Conservation (phyloP, 306 rosid species). For the Fragaria vesca region DNA sequence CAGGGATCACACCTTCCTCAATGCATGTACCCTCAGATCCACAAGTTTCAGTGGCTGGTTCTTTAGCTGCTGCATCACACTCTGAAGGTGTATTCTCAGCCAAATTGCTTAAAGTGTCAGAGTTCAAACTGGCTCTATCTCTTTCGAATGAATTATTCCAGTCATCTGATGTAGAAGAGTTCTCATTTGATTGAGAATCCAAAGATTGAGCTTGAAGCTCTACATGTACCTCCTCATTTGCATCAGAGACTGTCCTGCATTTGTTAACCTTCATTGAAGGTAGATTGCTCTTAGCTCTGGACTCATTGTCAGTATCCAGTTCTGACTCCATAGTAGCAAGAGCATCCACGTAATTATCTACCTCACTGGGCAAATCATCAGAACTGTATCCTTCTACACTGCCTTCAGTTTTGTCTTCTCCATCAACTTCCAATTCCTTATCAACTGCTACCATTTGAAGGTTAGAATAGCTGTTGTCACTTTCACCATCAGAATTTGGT, state of each 20-base stretch:
- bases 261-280: slow-evolving; percentile 36
- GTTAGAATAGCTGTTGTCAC: slow-evolving; percentile 39
- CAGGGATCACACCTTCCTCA: slow-evolving; percentile 38
- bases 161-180: slow-evolving; percentile 60
- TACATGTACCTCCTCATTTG: slow-evolving; percentile 52
- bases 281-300: slow-evolving; percentile 36
- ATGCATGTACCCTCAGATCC: slow-evolving; percentile 39
- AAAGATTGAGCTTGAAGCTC: slow-evolving; percentile 52
- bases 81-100: slow-evolving; percentile 52
- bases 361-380: slow-evolving; percentile 71
- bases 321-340: slow-evolving; percentile 75
- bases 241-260: slow-evolving; percentile 42
- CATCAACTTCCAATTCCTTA: slow-evolving; percentile 39
- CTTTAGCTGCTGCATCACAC: slow-evolving; percentile 32
- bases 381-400: slow-evolving; percentile 54
- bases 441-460: slow-evolving; percentile 36
- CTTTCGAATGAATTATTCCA: slow-evolving; percentile 53
- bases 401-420: slow-evolving; percentile 45
- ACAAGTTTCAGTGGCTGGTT: slow-evolving; percentile 32
- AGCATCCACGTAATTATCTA: slow-evolving; percentile 85
- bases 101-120: slow-evolving; percentile 45
- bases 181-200: slow-evolving; percentile 61
- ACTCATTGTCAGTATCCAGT: slow-evolving; percentile 60
- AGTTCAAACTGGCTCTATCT: slow-evolving; percentile 45
- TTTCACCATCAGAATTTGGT: slow-evolving; percentile 37